Evolutionary conservation across 495 filamentous ascomycete genomes (phyloP), one percentile per base, ranked within the genome.

Genomic region (Xylaria acuta): DNA sequence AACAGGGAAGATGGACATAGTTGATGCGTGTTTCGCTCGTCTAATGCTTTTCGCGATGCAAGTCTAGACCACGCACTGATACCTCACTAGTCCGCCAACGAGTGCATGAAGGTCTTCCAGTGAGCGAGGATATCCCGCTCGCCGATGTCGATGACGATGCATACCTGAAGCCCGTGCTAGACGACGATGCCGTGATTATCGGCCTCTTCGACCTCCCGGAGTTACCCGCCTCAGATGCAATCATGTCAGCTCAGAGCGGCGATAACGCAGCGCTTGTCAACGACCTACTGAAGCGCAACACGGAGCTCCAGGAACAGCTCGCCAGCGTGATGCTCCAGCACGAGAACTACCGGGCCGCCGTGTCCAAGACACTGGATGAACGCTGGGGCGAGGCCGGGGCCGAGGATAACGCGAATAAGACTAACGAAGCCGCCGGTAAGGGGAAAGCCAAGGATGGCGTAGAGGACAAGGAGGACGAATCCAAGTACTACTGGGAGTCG

Each of bases 121-220:
- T 86, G 4, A 86, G 88, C 1, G 82, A 88, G 66, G 80, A 90
- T 40, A 88, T 90, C 58, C 86, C 87, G 12, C 84, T 82, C 70
- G 80, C 81, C 18, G 82, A 88, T 41, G 91, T 97, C 74, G 84
- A 90, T 38, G 90, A 93, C 68, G 94, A 98, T 68, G 81, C 84
- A 65, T 96, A 90, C 75, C 80, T 97, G 64, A 91, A 92, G 81
- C 95, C 95, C 1, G 90, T 93, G 12, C 80, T 98, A n/a, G 93
- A 97, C 74, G 94, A 97, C 75, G 95, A 98, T 72, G 91, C 94
- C 18, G 84, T 97, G 49, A 84, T 98, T 41, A 92, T 95, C 72
- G 91, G 88, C 62, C 83, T 98, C 64, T 94, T 96, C 72, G 95
- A 97, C 51, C 81, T 96, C 54, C 83, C 86, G 12, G 83, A 84